Percentiles rank a stretch among this genome's conserved stretches.
Evolutionary conservation across 2,329 filamentous ascomycete species (phyloP).

Genomic region (Orbilia brochopaga): DNA sequence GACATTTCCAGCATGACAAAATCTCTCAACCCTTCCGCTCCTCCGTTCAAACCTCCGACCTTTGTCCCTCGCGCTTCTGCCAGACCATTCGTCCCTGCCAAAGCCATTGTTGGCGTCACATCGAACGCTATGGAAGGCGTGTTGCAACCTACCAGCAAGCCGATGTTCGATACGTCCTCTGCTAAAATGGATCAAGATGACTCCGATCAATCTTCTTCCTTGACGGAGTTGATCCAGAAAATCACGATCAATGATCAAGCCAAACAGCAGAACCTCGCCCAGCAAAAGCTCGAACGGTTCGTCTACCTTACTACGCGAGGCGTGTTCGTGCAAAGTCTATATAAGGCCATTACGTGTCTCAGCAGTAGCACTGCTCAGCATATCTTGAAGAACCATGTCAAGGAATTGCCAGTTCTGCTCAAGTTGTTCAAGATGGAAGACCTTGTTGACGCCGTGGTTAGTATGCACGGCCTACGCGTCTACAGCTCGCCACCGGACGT

Average conservation of each 20-base stretch:
- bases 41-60: constrained; percentile 22
- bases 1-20: background rate
- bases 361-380: constrained; percentile 9
- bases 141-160: too few species aligned
- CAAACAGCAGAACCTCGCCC: background rate
- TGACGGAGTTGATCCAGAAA: background rate
- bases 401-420: constrained; percentile 9
- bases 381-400: constrained; percentile 23
- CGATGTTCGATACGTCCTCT: background rate
- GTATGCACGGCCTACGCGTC: constrained; percentile 19
- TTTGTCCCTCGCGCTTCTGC: background rate
- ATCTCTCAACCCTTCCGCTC: constrained; percentile 24
- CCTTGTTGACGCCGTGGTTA: constrained; percentile 13
- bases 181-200: background rate
- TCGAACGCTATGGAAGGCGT: background rate
- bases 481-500: constrained; percentile 16
- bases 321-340: constrained; percentile 20
- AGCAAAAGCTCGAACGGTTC: constrained; percentile 27
- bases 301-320: constrained; percentile 21
- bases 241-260: background rate
- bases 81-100: background rate
- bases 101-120: background rate
- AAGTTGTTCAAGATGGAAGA: constrained; percentile 20
- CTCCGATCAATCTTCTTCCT: background rate
- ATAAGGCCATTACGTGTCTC: constrained; percentile 14